Percentiles rank a stretch among this genome's conserved stretches.
phyloP scores from a whole-genome alignment of 2,329 filamentous ascomycete genomes.

The Alternaria gaisen region DNA sequence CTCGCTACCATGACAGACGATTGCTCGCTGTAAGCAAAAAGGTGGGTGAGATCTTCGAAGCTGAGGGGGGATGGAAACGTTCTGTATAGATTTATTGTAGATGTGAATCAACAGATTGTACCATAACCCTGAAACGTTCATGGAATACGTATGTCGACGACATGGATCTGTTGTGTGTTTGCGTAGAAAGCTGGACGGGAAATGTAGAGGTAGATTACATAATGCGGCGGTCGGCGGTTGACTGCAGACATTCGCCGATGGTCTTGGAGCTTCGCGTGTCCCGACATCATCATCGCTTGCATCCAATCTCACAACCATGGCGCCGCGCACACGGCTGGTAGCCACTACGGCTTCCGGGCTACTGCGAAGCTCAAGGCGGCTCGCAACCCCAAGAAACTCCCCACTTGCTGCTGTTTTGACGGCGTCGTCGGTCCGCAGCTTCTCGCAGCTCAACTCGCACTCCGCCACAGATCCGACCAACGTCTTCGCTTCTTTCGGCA shows the following conservation, averaged over 20 bases:
- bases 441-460: conserved; percentile 43
- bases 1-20: conserved; percentile 44
- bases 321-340: conserved; percentile 45
- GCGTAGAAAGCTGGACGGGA: background rate
- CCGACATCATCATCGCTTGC: conserved; percentile 29
- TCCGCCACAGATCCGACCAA: conserved; percentile 37
- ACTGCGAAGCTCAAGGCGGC: conserved; percentile 33
- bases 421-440: conserved; percentile 35
- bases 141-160: too few species aligned
- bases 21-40: conserved; percentile 40
- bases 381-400: conserved; percentile 24
- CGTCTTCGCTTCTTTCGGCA: conserved; percentile 41
- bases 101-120: background rate
- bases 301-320: conserved; percentile 44
- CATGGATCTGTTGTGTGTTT: background rate
- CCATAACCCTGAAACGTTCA: too few species aligned
- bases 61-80: conserved; percentile 40
- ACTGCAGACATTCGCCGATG: conserved; percentile 22
- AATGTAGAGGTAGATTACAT: conserved; percentile 25
- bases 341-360: conserved; percentile 43
- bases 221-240: conserved; percentile 26
- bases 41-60: conserved; percentile 42
- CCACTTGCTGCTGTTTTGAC: conserved; percentile 33
- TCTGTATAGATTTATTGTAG: conserved; percentile 5
- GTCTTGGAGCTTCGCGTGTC: conserved; percentile 28